Conservation (phyloP, 2,329 filamentous ascomycete species). For the Ceratocystis albifundus region DNA sequence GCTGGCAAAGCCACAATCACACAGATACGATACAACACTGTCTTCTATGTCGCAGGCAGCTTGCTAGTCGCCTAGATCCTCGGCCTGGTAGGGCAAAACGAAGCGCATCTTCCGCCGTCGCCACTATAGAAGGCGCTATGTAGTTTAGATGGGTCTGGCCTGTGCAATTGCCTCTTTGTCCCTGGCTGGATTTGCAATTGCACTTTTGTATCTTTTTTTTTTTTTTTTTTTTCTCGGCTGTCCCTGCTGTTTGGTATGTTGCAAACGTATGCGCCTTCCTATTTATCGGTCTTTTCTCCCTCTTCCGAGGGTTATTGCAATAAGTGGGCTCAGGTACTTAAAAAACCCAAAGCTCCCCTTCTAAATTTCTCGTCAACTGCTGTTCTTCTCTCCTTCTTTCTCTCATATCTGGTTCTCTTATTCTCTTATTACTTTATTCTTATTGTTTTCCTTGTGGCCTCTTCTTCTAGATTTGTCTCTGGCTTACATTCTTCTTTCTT, state of each 20-base stretch:
- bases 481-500: not conserved
- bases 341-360: constrained; percentile 19
- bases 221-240: constrained; percentile 3
- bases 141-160: not conserved
- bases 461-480: not conserved
- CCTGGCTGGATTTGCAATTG: not conserved
- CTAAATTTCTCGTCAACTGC: constrained; percentile 21
- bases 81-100: constrained; percentile 8
- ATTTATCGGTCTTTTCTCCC: not conserved
- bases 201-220: constrained; percentile 1
- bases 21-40: too few relatives aligned
- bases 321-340: constrained; percentile 18
- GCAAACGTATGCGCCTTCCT: constrained; percentile 10
- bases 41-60: not conserved
- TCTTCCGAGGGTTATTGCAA: not conserved
- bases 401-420: constrained; percentile 25
- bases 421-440: constrained; percentile 23
- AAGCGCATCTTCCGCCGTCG: constrained; percentile 7
- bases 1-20: too few relatives aligned
- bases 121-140: not conserved
- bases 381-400: constrained; percentile 25
- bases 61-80: constrained; percentile 6
- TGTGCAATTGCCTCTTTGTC: constrained; percentile 15
- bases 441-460: not conserved
- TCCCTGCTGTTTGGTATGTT: constrained; percentile 2